A percentile compares a stretch with the other conserved stretches of the same genome.
phyloP scores from a whole-genome alignment of 371 early-diverging fungal species.

The Mucor velutinosus region DNA sequence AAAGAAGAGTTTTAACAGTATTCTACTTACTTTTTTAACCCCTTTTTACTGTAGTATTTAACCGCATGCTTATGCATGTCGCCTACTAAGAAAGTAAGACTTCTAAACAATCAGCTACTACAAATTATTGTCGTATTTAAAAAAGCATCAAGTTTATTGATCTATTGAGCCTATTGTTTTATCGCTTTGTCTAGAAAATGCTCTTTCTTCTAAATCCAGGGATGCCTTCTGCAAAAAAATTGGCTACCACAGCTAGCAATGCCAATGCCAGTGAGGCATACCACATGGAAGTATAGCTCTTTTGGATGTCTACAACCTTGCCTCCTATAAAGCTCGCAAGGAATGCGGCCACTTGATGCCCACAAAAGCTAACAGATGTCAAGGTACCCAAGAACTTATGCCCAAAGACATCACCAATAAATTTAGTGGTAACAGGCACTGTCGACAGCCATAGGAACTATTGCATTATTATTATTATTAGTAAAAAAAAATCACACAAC shows the following conservation, averaged over 20 bases:
- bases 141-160: no score
- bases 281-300: constrained; percentile 38
- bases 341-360: constrained; percentile 46
- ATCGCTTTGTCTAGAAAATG: not conserved
- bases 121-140: no score
- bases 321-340: constrained; percentile 44
- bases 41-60: no score
- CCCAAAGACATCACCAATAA: constrained; percentile 41
- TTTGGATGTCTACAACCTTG: constrained; percentile 33
- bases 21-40: no score
- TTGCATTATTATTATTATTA: no score
- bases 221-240: constrained; percentile 19
- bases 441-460: constrained; percentile 46
- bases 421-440: constrained; percentile 45
- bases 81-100: no score
- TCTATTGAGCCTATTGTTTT: no score
- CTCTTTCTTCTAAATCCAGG: not conserved
- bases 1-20: no score
- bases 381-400: constrained; percentile 46
- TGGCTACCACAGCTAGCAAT: constrained; percentile 22
- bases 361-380: constrained; percentile 11
- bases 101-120: no score
- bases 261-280: constrained; percentile 38
- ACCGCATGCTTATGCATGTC: no score
- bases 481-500: no score